Conservation (phyloP, 2,329 filamentous ascomycete genomes). For the Fusarium anthophilum region DNA sequence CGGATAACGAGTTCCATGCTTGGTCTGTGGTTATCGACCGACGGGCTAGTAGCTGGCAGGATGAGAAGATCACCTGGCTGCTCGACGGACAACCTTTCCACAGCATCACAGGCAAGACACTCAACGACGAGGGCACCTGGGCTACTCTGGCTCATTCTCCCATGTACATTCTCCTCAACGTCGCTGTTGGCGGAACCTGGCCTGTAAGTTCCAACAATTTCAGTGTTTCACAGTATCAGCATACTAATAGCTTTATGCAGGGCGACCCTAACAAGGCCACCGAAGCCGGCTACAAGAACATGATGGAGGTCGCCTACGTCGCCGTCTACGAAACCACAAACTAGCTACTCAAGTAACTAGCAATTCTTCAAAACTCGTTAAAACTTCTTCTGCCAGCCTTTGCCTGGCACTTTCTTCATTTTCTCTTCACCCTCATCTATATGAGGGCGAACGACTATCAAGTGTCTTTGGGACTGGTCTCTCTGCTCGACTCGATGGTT, state of each 20-base stretch:
- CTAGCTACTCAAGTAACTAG: neutral
- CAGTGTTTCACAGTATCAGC: neutral
- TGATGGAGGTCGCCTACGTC: constrained; percentile 54
- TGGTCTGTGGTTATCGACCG: constrained; percentile 61
- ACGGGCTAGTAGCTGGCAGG: constrained; percentile 53
- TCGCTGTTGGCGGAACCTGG: constrained; percentile 59
- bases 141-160: constrained; percentile 53
- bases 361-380: neutral
- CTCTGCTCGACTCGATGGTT: neutral
- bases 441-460: neutral
- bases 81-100: constrained; percentile 57
- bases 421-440: neutral
- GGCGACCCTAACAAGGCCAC: constrained; percentile 48
- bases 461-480: neutral
- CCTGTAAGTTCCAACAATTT: constrained; percentile 42
- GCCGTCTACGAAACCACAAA: constrained; percentile 49
- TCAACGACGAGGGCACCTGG: constrained; percentile 56
- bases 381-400: neutral
- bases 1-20: constrained; percentile 58
- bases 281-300: constrained; percentile 49
- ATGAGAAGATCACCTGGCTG: constrained; percentile 60
- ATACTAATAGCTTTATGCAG: constrained; percentile 31
- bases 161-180: constrained; percentile 58
- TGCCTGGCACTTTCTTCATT: neutral
- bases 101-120: constrained; percentile 53